These are phyloP conservation scores for Fraxinus cuspidata DNA, from an alignment of 257 asterid genomes.

Conservation along the genomic window DNA sequence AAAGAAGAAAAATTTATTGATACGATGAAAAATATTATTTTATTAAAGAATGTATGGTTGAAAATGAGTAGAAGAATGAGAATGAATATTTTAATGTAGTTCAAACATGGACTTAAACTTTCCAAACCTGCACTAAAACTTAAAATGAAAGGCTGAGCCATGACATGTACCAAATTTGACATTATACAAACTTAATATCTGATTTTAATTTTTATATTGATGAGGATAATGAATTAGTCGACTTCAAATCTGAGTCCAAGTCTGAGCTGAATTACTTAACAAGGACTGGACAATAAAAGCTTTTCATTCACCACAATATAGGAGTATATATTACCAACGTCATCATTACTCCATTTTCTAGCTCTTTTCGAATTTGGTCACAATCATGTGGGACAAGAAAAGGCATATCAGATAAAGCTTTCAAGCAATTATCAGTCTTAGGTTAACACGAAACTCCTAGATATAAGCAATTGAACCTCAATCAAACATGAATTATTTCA, in stretches of 20 bases:
- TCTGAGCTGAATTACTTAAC: neutral
- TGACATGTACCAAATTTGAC: neutral
- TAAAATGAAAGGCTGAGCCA: neutral
- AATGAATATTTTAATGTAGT: no score
- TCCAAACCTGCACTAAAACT: no score
- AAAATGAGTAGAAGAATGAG: no score
- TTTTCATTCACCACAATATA: neutral
- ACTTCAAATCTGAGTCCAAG: no score
- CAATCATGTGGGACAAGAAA: constrained; percentile 6
- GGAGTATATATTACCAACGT: constrained; percentile 17
- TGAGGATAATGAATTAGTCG: neutral
- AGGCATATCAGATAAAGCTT: neutral
- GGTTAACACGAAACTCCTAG: constrained; percentile 4
- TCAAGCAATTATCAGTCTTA: neutral
- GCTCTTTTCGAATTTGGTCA: constrained; percentile 7
- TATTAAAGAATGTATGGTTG: no score
- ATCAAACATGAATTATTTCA: neutral
- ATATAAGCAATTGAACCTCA: neutral
- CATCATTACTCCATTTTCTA: constrained; percentile 14
- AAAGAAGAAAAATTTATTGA: no score
- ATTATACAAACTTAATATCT: no score
- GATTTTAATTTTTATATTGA: neutral
- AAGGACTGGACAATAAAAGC: neutral
- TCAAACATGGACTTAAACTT: no score
- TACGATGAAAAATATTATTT: no score